Evolutionary conservation across 805 yeast species (phyloP).

Genomic region (Wickerhamiella kurtzmanii): DNA sequence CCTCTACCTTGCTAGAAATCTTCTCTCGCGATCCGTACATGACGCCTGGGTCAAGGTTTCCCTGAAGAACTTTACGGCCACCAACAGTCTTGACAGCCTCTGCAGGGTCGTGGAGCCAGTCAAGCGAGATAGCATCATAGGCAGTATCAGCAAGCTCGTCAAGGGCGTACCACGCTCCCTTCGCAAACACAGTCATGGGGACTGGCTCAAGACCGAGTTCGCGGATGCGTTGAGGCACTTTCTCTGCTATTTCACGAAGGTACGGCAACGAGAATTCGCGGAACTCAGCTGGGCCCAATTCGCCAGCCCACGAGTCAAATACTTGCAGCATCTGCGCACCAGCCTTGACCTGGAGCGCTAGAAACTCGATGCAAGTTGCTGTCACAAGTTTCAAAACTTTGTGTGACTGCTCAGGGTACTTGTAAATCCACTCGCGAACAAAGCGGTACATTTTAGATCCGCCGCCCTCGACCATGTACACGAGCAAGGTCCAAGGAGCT

Average conservation of each 20-base stretch:
- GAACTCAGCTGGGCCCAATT: conserved; percentile 81
- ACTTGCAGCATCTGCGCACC: conserved; percentile 98
- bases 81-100: conserved; percentile 66
- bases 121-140: conserved; percentile 80
- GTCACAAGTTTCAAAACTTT: conserved; percentile 61
- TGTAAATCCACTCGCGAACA: conserved; percentile 86
- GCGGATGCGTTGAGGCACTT: conserved; percentile 51
- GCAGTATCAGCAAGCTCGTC: conserved; percentile 68
- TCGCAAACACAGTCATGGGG: conserved; percentile 84
- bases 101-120: conserved; percentile 77
- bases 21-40: conserved; percentile 81
- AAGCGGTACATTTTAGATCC: conserved; percentile 83
- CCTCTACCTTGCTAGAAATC: conserved; percentile 67
- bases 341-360: conserved; percentile 88
- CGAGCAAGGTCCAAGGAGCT: conserved; percentile 95
- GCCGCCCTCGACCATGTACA: conserved; percentile 96
- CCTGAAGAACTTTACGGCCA: conserved; percentile 71
- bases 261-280: conserved; percentile 82
- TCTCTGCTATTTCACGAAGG: conserved; percentile 56
- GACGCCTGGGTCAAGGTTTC: conserved; percentile 89
- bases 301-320: conserved; percentile 97
- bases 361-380: conserved; percentile 79
- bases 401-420: conserved; percentile 59
- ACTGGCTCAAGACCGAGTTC: conserved; percentile 66
- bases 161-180: conserved; percentile 95